phyloP scores from a whole-genome alignment of 345 rosid species.

The Eutrema yunnanense region DNA sequence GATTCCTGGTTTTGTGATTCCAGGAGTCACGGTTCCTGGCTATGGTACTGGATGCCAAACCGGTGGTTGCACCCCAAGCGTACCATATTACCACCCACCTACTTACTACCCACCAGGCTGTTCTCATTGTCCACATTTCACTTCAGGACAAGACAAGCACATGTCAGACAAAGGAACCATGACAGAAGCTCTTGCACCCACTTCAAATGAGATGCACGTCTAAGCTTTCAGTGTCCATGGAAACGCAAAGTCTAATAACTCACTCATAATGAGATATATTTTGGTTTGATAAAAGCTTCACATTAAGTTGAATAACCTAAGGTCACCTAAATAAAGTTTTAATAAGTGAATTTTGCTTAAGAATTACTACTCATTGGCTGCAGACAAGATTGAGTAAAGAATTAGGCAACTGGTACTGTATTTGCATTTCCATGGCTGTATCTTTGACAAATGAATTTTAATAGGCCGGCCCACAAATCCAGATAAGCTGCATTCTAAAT shows the following conservation, averaged over 20 bases:
- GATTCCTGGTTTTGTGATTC: conserved; percentile 30
- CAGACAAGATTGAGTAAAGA: background rate
- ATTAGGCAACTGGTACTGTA: no score
- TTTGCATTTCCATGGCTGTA: background rate
- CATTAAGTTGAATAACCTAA: conserved; percentile 18
- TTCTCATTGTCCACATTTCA: conserved; percentile 14
- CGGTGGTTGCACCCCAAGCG: conserved; percentile 20
- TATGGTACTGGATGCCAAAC: conserved; percentile 23
- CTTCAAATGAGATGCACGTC: conserved; percentile 12
- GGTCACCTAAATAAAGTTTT: conserved; percentile 11
- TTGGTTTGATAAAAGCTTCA: conserved; percentile 14
- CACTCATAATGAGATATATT: conserved; percentile 6
- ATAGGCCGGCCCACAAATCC: background rate
- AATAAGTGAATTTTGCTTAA: conserved; percentile 12
- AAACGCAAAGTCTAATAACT: conserved; percentile 16
- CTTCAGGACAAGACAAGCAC: conserved; percentile 10
- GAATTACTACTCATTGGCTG: background rate
- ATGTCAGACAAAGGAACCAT: conserved; percentile 12
- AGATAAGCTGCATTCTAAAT: background rate
- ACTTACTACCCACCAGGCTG: conserved; percentile 16
- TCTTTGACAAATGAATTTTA: background rate
- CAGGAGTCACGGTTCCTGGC: conserved; percentile 26
- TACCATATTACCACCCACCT: conserved; percentile 18
- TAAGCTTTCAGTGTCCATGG: conserved; percentile 19
- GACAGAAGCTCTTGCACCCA: conserved; percentile 26